A percentile compares a stretch with the other conserved stretches of the same genome.
These are phyloP conservation scores for Rhizoctonia solani DNA, from an alignment of 1,284 basidiomycete genomes.

Conservation along the genomic window DNA sequence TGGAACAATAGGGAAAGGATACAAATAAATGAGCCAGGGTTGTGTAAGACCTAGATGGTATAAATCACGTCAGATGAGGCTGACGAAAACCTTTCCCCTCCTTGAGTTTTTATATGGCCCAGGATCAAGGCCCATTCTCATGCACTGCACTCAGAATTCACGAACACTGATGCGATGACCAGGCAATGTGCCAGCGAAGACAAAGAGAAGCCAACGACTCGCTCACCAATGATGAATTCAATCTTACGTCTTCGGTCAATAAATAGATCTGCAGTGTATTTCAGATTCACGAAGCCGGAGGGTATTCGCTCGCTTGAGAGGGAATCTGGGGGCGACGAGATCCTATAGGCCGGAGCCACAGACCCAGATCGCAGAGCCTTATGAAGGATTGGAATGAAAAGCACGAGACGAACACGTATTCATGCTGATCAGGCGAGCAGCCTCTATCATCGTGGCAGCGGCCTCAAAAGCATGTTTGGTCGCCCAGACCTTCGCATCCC, in stretches of 20 bases:
- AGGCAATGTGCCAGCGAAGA: neutral
- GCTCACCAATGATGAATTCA: neutral
- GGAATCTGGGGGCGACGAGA: neutral
- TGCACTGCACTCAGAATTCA: slow-evolving; percentile 8
- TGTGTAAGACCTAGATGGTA: neutral
- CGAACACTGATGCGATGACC: neutral
- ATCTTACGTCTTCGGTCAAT: too few relatives aligned
- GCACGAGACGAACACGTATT: neutral
- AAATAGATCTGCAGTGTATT: neutral
- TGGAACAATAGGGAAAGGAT: slow-evolving; percentile 7
- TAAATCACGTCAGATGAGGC: slow-evolving; percentile 14
- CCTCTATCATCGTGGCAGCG: neutral
- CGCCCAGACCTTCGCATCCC: neutral
- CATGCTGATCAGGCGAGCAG: neutral
- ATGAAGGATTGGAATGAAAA: neutral
- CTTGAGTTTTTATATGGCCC: too few relatives aligned
- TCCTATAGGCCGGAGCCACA: neutral
- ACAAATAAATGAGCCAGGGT: slow-evolving; percentile 4
- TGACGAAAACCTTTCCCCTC: neutral
- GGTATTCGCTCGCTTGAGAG: neutral
- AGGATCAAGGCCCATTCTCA: too few relatives aligned
- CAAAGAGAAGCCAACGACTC: slow-evolving; percentile 8
- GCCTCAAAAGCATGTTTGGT: neutral
- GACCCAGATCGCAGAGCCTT: too few relatives aligned
- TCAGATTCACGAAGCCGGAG: neutral